phyloP scores from a whole-genome alignment of 2,329 filamentous ascomycete genomes.

The Verticillium isaacii region DNA sequence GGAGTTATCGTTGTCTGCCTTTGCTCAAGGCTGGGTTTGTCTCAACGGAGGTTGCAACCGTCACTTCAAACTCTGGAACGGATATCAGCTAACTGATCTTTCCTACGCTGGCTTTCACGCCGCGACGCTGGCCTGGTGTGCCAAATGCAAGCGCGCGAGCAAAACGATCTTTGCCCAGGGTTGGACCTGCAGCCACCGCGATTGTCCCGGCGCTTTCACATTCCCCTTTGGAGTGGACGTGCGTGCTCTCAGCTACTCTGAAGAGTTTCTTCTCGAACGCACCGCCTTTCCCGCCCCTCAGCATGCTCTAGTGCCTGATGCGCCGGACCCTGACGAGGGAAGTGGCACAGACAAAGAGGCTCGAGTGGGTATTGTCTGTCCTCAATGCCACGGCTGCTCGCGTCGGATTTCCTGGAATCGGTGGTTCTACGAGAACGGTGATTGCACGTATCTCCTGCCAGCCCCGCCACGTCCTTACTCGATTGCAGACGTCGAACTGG shows the following conservation, averaged over 20 bases:
- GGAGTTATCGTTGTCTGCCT: constrained; percentile 29
- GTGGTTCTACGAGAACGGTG: constrained; percentile 53
- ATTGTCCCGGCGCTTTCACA: constrained; percentile 47
- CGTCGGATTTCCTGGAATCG: constrained; percentile 55
- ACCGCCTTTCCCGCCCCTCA: constrained; percentile 33
- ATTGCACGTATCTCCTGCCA: constrained; percentile 42
- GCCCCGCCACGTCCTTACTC: constrained; percentile 19
- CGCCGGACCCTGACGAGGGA: constrained; percentile 28
- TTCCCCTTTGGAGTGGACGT: constrained; percentile 23
- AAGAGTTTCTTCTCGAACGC: constrained; percentile 52
- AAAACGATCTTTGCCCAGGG: constrained; percentile 26
- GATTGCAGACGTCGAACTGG: constrained; percentile 13
- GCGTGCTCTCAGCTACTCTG: constrained; percentile 42
- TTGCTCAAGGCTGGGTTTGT: constrained; percentile 22
- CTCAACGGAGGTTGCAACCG: constrained; percentile 16
- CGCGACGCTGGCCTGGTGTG: constrained; percentile 9
- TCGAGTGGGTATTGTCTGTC: constrained; percentile 64
- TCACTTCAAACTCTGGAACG: constrained; percentile 5
- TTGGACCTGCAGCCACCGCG: constrained; percentile 22
- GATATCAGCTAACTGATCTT: constrained; percentile 10
- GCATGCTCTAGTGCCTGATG: constrained; percentile 28
- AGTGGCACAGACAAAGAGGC: constrained; percentile 44
- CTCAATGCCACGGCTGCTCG: constrained; percentile 56
- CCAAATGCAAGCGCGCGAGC: constrained; percentile 30
- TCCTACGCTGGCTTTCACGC: constrained; percentile 7